These are phyloP conservation scores for Fusarium sacchari DNA, from an alignment of 2,329 filamentous ascomycete species.

Conservation along the genomic window DNA sequence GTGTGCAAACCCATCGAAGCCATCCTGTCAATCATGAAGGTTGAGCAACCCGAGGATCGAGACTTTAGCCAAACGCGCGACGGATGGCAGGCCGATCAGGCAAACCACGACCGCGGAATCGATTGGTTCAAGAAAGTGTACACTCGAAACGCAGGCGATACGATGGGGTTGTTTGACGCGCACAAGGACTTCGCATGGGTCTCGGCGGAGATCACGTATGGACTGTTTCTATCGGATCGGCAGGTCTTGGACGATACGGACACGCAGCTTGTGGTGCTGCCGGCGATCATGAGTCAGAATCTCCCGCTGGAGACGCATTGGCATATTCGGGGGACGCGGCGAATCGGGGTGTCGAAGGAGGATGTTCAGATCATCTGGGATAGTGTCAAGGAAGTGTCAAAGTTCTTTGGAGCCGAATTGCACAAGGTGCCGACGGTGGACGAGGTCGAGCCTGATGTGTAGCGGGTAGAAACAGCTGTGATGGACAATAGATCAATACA, in stretches of 20 bases:
- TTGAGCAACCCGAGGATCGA: slow-evolving; percentile 64
- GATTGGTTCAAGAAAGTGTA: slow-evolving; percentile 68
- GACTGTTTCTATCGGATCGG: slow-evolving; percentile 66
- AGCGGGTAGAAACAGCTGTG: neutral
- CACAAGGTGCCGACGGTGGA: slow-evolving; percentile 44
- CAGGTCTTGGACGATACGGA: slow-evolving; percentile 63
- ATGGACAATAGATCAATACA: neutral
- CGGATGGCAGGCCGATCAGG: slow-evolving; percentile 66
- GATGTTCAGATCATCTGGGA: slow-evolving; percentile 44
- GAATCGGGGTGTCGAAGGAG: slow-evolving; percentile 43
- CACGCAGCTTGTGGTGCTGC: slow-evolving; percentile 64
- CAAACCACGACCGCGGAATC: slow-evolving; percentile 62
- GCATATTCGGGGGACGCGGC: slow-evolving; percentile 54
- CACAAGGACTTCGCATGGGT: slow-evolving; percentile 60
- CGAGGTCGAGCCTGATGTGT: slow-evolving; percentile 44
- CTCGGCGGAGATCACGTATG: slow-evolving; percentile 65
- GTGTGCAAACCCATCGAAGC: slow-evolving; percentile 72
- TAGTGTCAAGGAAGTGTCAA: slow-evolving; percentile 36
- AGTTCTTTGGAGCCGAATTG: slow-evolving; percentile 40
- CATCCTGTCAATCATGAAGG: slow-evolving; percentile 63
- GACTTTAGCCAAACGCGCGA: slow-evolving; percentile 65
- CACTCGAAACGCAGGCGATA: slow-evolving; percentile 55
- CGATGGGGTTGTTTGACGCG: slow-evolving; percentile 49
- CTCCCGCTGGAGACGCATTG: slow-evolving; percentile 62
- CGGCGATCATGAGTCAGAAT: slow-evolving; percentile 68